phyloP scores from a whole-genome alignment of 805 yeast species.

The Metschnikowia santaceciliae region DNA sequence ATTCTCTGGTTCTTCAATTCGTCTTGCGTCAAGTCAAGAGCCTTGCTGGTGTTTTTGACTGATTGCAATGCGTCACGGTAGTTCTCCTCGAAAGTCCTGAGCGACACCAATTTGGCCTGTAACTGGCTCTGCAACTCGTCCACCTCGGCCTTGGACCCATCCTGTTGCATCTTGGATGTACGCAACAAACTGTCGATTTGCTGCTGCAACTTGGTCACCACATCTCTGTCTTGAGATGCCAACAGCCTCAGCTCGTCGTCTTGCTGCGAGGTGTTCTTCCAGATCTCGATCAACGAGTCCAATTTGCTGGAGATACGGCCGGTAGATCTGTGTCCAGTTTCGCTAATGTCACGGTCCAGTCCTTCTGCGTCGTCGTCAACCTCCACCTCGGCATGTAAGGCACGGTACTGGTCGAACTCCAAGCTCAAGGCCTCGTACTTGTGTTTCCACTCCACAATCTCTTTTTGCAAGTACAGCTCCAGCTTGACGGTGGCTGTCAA shows the following conservation, averaged over 20 bases:
- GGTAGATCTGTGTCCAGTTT: constrained; percentile 20
- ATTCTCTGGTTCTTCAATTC: constrained; percentile 63
- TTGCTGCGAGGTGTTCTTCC: constrained; percentile 23
- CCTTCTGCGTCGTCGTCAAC: constrained; percentile 28
- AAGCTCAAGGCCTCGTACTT: constrained; percentile 42
- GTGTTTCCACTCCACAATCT: constrained; percentile 45
- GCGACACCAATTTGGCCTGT: constrained; percentile 24
- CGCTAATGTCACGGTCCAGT: constrained; percentile 14
- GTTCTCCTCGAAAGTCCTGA: constrained; percentile 52
- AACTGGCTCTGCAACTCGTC: constrained; percentile 27
- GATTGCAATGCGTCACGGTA: constrained; percentile 70
- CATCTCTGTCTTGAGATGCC: constrained; percentile 15
- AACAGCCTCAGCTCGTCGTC: constrained; percentile 7
- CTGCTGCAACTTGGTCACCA: constrained; percentile 43
- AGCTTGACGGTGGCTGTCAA: constrained; percentile 40
- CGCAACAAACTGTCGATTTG: constrained; percentile 54
- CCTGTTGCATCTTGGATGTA: constrained; percentile 43
- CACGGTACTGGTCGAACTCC: constrained; percentile 42
- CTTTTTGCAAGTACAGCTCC: constrained; percentile 43
- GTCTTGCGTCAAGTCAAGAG: constrained; percentile 67
- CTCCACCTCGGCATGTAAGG: constrained; percentile 31
- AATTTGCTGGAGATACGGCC: constrained; percentile 33
- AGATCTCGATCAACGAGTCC: constrained; percentile 31
- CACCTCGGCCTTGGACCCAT: constrained; percentile 33
- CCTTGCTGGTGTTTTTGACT: constrained; percentile 69